A percentile compares a stretch with the other conserved stretches of the same genome.
These are phyloP conservation scores for Nothophaeocryptopus gaeumannii DNA, from an alignment of 2,329 filamentous ascomycete genomes.

Conservation along the genomic window DNA sequence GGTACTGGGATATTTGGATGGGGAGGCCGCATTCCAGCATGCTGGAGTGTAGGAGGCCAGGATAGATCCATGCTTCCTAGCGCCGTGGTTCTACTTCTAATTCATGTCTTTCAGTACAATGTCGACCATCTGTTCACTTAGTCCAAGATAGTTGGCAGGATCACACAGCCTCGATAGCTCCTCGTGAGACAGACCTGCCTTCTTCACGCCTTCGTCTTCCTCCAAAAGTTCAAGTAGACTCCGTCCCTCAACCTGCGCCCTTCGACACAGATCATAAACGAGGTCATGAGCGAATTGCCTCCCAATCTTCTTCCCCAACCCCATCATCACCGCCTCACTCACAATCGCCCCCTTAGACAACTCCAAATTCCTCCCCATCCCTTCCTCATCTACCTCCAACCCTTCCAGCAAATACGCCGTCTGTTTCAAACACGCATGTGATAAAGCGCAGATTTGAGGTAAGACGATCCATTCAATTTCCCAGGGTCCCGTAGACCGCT, in stretches of 20 bases:
- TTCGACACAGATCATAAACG: conserved; percentile 36
- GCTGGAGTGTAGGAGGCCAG: conserved; percentile 6
- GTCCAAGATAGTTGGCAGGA: conserved; percentile 28
- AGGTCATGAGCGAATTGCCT: conserved; percentile 37
- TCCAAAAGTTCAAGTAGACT: conserved; percentile 25
- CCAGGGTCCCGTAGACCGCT: conserved; percentile 31
- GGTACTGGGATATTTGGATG: conserved; percentile 17
- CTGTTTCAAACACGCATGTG: conserved; percentile 26
- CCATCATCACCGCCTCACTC: conserved; percentile 41
- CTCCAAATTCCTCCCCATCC: conserved; percentile 31
- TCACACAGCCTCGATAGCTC: conserved; percentile 28
- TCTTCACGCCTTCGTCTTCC: conserved; percentile 25
- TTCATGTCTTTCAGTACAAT: conserved; percentile 18
- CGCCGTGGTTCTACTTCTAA: not conserved
- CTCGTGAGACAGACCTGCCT: conserved; percentile 18
- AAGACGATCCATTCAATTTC: conserved; percentile 33
- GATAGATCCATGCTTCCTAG: too few relatives aligned
- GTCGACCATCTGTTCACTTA: conserved; percentile 31
- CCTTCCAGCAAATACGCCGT: conserved; percentile 26
- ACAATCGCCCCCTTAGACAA: conserved; percentile 36
- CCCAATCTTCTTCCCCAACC: conserved; percentile 36
- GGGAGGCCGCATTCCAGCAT: conserved; percentile 11
- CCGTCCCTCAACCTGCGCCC: conserved; percentile 21
- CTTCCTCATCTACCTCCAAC: conserved; percentile 28
- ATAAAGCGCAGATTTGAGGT: conserved; percentile 30